A percentile compares a stretch with the other conserved stretches of the same genome.
Evolutionary conservation across 2,329 filamentous ascomycete genomes (phyloP).

Genomic region (Penicillium hordei): DNA sequence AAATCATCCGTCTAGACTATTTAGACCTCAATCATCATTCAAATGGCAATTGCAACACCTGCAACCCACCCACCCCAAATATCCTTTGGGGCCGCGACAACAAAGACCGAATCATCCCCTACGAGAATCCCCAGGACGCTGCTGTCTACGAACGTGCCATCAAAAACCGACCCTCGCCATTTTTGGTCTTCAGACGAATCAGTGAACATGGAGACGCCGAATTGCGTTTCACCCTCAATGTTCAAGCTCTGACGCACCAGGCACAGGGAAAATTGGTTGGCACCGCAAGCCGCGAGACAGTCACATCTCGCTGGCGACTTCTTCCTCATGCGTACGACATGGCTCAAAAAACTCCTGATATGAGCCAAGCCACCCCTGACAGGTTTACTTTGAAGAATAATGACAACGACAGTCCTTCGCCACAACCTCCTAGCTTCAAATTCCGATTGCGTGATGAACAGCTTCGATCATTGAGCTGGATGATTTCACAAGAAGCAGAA

Average conservation of each 20-base stretch:
- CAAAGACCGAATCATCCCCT: conserved; percentile 40
- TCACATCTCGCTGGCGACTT: conserved; percentile 48
- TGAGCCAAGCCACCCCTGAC: conserved; percentile 30
- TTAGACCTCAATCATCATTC: not conserved
- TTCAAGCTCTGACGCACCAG: conserved; percentile 40
- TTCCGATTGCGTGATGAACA: conserved; percentile 54
- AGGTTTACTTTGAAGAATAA: conserved; percentile 49
- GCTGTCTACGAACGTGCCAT: conserved; percentile 52
- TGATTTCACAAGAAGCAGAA: conserved; percentile 54
- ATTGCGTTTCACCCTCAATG: conserved; percentile 42
- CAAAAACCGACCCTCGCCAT: conserved; percentile 49
- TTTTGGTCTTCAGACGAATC: conserved; percentile 41
- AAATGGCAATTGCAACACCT: conserved; percentile 27
- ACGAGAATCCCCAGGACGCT: conserved; percentile 54
- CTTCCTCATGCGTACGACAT: conserved; percentile 46
- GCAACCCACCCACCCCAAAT: conserved; percentile 34
- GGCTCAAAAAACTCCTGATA: conserved; percentile 32
- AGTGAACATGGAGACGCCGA: conserved; percentile 33
- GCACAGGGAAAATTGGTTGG: conserved; percentile 32
- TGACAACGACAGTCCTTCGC: conserved; percentile 30
- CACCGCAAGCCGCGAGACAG: conserved; percentile 8
- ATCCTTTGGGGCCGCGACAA: conserved; percentile 36
- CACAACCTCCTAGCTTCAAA: conserved; percentile 40
- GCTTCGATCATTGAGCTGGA: conserved; percentile 58
- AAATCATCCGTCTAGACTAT: conserved; percentile 9